Base-by-base conservation (phyloP, 352 stramenopile genomes). In the Stramenopiles sp. region DNA sequence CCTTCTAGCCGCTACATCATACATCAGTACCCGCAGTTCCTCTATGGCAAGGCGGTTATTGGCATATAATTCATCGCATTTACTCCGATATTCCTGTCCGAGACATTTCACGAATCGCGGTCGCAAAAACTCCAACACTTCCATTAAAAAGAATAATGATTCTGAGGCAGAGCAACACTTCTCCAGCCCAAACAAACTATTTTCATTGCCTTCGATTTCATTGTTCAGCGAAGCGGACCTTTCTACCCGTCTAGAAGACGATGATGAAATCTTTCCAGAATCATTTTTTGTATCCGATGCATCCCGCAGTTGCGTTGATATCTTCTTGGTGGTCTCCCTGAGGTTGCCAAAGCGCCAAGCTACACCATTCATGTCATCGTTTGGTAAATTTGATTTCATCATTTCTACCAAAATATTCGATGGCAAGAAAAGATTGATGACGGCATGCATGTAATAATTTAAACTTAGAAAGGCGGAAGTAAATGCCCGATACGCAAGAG, bases 371-470 rank as follows among this genome's bases (percentile, higher is more conserved):
- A 71, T 71, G 12, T 71, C 53, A 71, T 71, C 53, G 35, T 71
- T 71, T 2, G 53, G 53, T 2, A 33, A 33, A 35, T 31, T 71
- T 71, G 31, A 31, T 71, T 33, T 2, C 12, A 71, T 35, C 33
- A 71, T 71, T 2, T 71, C 53, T 71, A 35, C 53, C 12, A 71
- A 71, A 6, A 71, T 71, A 35, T 71, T 33, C 4, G 4, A 35
- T 6, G 53, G 53, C 53, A 71, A 71, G 35, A 6, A 71, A 6
- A 71, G 33, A 71, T 71, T 71, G 6, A 71, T 71, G 4, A 71
- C 53, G 2, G 53, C 53, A 71, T 71, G 53, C 53, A 71, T 71
- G 53, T 71, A 71, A 33, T 71, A 71, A 6, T 71, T 33, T 4
- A 71, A 31, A 2, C 33, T 31, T 35, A 35, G 53, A 71, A 71